Evolutionary conservation across 495 filamentous ascomycete genomes (phyloP).

Genomic region (Hypoxylon fuscum): DNA sequence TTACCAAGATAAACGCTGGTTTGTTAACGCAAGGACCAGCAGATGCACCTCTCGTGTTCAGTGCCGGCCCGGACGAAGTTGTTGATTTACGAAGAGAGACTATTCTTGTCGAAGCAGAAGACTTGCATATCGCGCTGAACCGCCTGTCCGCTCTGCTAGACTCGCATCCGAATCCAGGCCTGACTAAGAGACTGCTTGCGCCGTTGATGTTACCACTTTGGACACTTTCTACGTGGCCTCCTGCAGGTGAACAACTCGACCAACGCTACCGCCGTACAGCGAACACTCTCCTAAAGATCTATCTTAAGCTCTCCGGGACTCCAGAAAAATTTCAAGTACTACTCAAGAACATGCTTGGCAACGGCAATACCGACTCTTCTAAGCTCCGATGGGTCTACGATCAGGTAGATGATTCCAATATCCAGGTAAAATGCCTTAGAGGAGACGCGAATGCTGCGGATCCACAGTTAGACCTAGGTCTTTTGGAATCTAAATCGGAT

Average conservation of each 20-base stretch:
- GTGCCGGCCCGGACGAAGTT: constrained; percentile 42
- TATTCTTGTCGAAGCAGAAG: constrained; percentile 53
- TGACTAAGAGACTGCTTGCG: constrained; percentile 73
- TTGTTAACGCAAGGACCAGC: constrained; percentile 35
- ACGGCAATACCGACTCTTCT: constrained; percentile 43
- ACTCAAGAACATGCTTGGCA: constrained; percentile 52
- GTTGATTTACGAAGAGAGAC: constrained; percentile 52
- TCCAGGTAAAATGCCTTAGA: constrained; percentile 40
- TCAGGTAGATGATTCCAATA: constrained; percentile 24
- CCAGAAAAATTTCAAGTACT: constrained; percentile 52
- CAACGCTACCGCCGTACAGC: constrained; percentile 51
- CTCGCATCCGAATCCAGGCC: constrained; percentile 75
- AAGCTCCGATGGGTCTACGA: constrained; percentile 52
- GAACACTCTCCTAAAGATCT: constrained; percentile 53
- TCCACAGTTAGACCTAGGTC: constrained; percentile 31
- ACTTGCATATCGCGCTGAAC: constrained; percentile 60
- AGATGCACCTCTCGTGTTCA: constrained; percentile 25
- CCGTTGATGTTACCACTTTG: constrained; percentile 74
- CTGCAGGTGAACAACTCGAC: constrained; percentile 27
- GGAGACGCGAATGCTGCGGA: constrained; percentile 3
- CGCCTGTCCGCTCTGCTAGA: constrained; percentile 66
- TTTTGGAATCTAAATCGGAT: constrained; percentile 48
- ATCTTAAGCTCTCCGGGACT: constrained; percentile 56
- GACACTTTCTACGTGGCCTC: constrained; percentile 68
- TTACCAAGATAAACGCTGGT: constrained; percentile 67